Percentiles rank a stretch among this genome's conserved stretches.
Conservation (phyloP, 768 basidiomycete genomes). For the Dacryopinax spathularia region DNA sequence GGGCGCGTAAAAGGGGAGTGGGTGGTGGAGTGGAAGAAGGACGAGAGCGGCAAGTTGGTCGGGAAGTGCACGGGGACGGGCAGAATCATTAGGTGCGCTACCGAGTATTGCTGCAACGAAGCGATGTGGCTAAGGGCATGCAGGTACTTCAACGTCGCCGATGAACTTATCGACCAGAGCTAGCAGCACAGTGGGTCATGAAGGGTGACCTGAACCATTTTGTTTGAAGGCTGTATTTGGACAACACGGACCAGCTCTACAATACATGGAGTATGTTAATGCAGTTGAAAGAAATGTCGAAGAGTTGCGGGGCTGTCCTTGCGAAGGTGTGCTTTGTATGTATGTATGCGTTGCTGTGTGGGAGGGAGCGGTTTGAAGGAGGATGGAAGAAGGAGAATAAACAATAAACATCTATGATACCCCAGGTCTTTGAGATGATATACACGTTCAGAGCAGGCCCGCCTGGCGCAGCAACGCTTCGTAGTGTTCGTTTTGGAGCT, state of each 20-base stretch:
- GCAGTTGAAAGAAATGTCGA: background rate
- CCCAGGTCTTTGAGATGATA: background rate
- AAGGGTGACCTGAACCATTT: background rate
- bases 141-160: constrained; percentile 42
- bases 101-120: background rate
- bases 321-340: background rate
- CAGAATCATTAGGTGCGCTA: constrained; percentile 41
- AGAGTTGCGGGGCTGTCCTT: background rate
- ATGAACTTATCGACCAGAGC: constrained; percentile 28
- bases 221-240: background rate
- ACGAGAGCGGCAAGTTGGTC: constrained; percentile 28
- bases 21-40: constrained; percentile 61
- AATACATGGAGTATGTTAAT: background rate
- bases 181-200: background rate
- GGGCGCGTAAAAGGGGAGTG: constrained; percentile 57
- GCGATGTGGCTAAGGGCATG: background rate
- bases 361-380: background rate
- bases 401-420: constrained; percentile 5
- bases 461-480: constrained; percentile 8
- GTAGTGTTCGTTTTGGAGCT: constrained; percentile 69
- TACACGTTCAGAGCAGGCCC: background rate
- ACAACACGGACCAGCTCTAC: background rate
- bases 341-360: background rate
- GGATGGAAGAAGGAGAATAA: background rate
- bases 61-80: constrained; percentile 54